A percentile compares a stretch with the other conserved stretches of the same genome.
phyloP scores from a whole-genome alignment of 805 yeast species.

The Maudiozyma barnettii region DNA sequence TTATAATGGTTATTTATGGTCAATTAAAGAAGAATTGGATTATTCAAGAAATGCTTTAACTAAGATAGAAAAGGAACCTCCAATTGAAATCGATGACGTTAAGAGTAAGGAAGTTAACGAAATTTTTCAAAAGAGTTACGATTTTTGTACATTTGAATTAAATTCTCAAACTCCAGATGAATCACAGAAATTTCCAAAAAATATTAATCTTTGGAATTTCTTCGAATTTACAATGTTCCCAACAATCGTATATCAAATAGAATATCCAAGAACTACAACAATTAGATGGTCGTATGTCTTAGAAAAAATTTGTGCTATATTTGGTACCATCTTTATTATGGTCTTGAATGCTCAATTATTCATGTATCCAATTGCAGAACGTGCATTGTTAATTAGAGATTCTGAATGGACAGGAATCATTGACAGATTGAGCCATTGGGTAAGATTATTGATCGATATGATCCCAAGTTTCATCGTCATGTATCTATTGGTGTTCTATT shows the following conservation, averaged over 20 bases:
- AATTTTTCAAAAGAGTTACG: conserved; percentile 39
- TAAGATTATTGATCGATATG: conserved; percentile 46
- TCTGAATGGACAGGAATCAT: conserved; percentile 16
- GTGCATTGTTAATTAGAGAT: conserved; percentile 52
- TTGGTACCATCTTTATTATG: conserved; percentile 83
- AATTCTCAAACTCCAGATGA: conserved; percentile 35
- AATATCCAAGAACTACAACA: conserved; percentile 63
- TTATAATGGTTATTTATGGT: conserved; percentile 85
- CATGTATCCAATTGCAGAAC: conserved; percentile 64
- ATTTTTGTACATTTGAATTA: conserved; percentile 65
- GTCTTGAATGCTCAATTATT: conserved; percentile 67
- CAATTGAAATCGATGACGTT: conserved; percentile 1
- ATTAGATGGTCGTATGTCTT: conserved; percentile 63
- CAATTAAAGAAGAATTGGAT: conserved; percentile 42
- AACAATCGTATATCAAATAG: conserved; percentile 71
- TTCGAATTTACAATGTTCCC: conserved; percentile 84
- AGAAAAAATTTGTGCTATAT: conserved; percentile 65
- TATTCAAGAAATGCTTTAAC: conserved; percentile 38
- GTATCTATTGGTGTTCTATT: conserved; percentile 70
- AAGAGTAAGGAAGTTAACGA: conserved; percentile 15
- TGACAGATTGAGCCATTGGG: conserved; percentile 19
- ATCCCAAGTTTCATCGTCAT: conserved; percentile 71
- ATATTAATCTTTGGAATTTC: conserved; percentile 55
- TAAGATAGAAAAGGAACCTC: conserved; percentile 23
- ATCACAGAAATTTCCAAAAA: conserved; percentile 53